These are phyloP conservation scores for Xylariaceae sp. DNA, from an alignment of 2,329 filamentous ascomycete species.

Conservation along the genomic window DNA sequence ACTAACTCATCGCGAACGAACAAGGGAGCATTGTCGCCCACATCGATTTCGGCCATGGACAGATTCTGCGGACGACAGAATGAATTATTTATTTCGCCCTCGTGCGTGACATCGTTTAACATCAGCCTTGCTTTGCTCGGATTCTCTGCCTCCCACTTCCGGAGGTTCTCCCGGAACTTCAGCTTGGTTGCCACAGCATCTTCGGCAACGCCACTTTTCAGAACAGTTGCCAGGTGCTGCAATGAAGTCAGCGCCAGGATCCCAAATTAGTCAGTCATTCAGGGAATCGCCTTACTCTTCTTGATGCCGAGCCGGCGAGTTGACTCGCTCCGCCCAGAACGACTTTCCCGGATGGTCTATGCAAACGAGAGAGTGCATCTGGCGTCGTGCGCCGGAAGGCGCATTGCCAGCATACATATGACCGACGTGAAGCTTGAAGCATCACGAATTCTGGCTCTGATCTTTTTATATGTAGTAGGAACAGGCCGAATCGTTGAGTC, in stretches of 20 bases:
- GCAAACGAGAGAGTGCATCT: conserved; percentile 8
- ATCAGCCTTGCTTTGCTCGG: conserved; percentile 23
- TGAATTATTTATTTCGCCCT: conserved; percentile 32
- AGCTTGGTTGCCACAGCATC: conserved; percentile 1
- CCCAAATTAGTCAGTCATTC: neutral
- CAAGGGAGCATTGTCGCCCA: conserved; percentile 26
- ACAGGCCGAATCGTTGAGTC: neutral
- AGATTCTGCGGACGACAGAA: conserved; percentile 35
- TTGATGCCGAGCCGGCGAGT: conserved; percentile 12
- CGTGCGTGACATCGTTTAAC: conserved; percentile 28
- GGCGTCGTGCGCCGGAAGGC: conserved; percentile 17
- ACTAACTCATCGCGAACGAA: conserved; percentile 36
- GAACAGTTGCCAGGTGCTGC: conserved; percentile 28
- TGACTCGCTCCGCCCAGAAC: conserved; percentile 5
- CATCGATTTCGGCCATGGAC: conserved; percentile 28
- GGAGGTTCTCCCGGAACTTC: conserved; percentile 39
- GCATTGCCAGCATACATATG: conserved; percentile 33
- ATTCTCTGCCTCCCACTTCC: conserved; percentile 39
- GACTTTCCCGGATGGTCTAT: conserved; percentile 12
- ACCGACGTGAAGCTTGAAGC: conserved; percentile 27
- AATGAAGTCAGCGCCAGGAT: conserved; percentile 11
- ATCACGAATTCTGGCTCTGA: conserved; percentile 16
- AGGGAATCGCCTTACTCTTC: conserved; percentile 22
- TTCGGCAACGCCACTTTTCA: conserved; percentile 1
- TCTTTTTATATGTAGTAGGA: neutral